These are phyloP conservation scores for Eucalyptus globulus DNA, from an alignment of 345 rosid genomes.

Conservation along the genomic window DNA sequence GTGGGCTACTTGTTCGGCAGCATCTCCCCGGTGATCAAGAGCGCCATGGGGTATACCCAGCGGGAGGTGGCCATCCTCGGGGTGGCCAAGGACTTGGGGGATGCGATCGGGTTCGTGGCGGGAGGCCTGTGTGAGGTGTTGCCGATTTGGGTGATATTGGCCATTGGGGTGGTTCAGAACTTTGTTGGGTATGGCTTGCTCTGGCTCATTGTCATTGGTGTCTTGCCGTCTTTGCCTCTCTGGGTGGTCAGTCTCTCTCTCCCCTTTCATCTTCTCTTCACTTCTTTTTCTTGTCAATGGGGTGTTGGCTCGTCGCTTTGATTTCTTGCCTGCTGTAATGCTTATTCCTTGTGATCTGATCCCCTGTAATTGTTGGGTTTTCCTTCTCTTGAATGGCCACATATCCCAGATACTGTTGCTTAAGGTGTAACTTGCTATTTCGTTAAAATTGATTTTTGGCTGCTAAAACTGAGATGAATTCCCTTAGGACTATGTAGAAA, in stretches of 20 bases:
- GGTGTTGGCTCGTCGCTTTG: neutral
- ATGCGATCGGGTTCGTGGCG: conserved; percentile 48
- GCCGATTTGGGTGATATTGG: conserved; percentile 48
- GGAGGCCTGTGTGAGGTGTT: conserved; percentile 52
- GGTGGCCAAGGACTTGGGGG: conserved; percentile 82
- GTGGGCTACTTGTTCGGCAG: conserved; percentile 81
- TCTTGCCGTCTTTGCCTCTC: conserved; percentile 54
- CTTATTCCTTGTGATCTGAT: neutral
- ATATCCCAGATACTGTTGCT: neutral
- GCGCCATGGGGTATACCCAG: conserved; percentile 61
- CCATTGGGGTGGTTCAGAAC: conserved; percentile 55
- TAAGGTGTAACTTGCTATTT: neutral
- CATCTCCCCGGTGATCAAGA: conserved; percentile 68
- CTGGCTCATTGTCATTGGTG: conserved; percentile 48
- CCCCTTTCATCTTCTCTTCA: neutral
- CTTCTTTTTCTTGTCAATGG: neutral
- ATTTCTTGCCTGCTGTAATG: neutral
- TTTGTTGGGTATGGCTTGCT: conserved; percentile 60
- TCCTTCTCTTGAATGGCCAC: neutral
- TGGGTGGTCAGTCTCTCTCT: conserved; percentile 61
- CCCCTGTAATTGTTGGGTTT: neutral
- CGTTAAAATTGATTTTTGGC: neutral
- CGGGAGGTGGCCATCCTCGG: conserved; percentile 63
- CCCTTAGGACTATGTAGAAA: neutral
- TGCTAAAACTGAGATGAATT: neutral